Base-by-base conservation (phyloP, 2,329 filamentous ascomycete species). In the Microsporum canis region DNA sequence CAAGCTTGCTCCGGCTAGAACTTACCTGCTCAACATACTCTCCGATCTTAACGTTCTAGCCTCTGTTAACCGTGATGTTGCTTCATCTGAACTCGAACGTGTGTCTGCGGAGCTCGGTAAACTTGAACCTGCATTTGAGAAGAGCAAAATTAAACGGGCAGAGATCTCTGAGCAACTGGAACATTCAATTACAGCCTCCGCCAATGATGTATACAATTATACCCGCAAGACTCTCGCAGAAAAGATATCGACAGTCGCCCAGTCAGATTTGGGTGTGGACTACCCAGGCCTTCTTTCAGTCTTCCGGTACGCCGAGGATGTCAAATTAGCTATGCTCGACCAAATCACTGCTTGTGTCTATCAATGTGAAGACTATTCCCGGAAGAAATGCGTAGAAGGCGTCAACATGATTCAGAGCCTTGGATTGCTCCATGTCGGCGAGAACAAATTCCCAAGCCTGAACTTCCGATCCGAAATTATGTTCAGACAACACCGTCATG, bases 1-100 rank as follows among this genome's bases (percentile, higher is more conserved):
- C 6, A 99, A 99, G 77, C 82, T 99, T 63, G 92, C 94, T 0
- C 94, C 94, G 3, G 94, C 94, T 5, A 91, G 91, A 75, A 97
- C 92, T 1, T 99, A 99, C 71, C 83, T 99, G 0, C 79, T 95
- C 68, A 99, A 99, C 72, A 87, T 97, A 31, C 81, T 99, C 38
- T 88, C 89, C 67, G 94, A 99, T 69, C 80, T 99, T 62, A 80
- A 90, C 70, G 86, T 84, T 3, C 80, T 99, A 47, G 92, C 92
- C 3, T 84, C 81, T 0, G 89, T 96, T 67, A 99, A 99, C 72
- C 81, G 86, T 31, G 89, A 96, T 65, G 87, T 96, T 33, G 91
- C 91, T 1, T 84, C 90, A 68, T 82, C 86, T 6, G 94, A 99
- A 73, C 79, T 97, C 10, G 84, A 94, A 62, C 84, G 91, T 33